Base-by-base conservation (phyloP, 345 rosid species). In the Pugionium cornutum region DNA sequence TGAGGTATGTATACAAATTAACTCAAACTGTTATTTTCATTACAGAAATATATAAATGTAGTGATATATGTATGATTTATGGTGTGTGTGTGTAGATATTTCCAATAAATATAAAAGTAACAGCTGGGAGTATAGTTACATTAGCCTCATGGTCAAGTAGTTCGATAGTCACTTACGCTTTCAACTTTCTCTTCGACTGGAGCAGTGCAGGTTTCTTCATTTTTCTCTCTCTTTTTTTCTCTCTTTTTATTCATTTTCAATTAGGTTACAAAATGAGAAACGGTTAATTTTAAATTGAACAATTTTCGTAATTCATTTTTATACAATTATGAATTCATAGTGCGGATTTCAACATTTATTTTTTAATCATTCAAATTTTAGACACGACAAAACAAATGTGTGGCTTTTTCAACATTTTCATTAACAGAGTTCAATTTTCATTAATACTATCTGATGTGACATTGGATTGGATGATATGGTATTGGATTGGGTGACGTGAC, bases 41-140 rank as follows among this genome's bases (percentile, higher is more conserved):
- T 8, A 10, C 7, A 39, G 3, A n/a, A 45, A 51, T 5, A 34
- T 9, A 9, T 7, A 9, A 10, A 8, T 48, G 1, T 8, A 35
- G 5, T 27, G 2, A 29, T 27, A 35, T 10, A 36, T 35, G 6
- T 46, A 43, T 37, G 11, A 29, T 8, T 26, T 46, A 32, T 62
- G 28, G 43, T 46, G 32, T 9, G 44, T 18, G 18, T 18, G 57
- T 65, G 66, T 76, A 82, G 83, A 80, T 82, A 75, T 82, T 82
- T 66, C 83, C 86, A 4, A 60, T 79, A 2, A 77, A 82, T 62
- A 58, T 79, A 10, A 79, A 82, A 62, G 81, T 74, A 28, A 53
- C 83, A 48, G 84, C 83, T 6, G 86, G 86, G 55, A 80, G 78
- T 45, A 6, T 80, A 25, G 86, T 80, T 53, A 78, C 81, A 33